phyloP scores from a whole-genome alignment of 305 asterid genomes.

The Andrographis paniculata region DNA sequence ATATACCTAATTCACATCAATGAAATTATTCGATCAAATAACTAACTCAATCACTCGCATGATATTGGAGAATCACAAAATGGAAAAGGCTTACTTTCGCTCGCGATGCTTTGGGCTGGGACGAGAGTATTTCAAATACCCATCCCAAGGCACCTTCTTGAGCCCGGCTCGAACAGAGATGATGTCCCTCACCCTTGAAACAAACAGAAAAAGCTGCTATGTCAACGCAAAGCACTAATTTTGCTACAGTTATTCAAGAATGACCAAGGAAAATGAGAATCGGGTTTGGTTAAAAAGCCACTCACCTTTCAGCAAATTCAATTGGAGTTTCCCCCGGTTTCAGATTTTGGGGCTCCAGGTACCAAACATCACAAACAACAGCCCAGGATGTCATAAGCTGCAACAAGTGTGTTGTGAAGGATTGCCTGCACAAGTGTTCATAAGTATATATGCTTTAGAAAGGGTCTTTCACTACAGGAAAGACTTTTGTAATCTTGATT shows the following conservation, averaged over 20 bases:
- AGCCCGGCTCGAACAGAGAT: conserved; percentile 94
- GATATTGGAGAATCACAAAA: not conserved
- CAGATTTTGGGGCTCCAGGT: conserved; percentile 89
- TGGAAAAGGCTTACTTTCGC: conserved; percentile 61
- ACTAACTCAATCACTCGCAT: not conserved
- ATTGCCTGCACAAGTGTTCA: conserved; percentile 35
- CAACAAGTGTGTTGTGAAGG: conserved; percentile 54
- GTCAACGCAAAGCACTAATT: not conserved
- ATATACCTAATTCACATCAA: not conserved
- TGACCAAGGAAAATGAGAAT: not conserved
- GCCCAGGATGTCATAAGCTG: conserved; percentile 88
- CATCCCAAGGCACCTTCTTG: conserved; percentile 97
- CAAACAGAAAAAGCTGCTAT: conserved; percentile 7
- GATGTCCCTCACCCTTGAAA: conserved; percentile 77
- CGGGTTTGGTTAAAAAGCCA: not conserved
- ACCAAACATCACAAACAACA: conserved; percentile 99
- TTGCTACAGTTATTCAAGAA: conserved; percentile 6
- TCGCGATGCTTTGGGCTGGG: conserved; percentile 93
- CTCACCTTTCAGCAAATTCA: conserved; percentile 85
- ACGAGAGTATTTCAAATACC: conserved; percentile 89
- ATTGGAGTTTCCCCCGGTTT: conserved; percentile 86
- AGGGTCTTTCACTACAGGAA: too few relatives aligned
- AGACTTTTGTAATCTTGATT: not conserved
- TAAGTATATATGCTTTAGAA: conserved; percentile 3
- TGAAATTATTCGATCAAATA: not conserved